Evolutionary conservation across 2,329 filamentous ascomycete species (phyloP).

Genomic region (Alternaria brassicae): DNA sequence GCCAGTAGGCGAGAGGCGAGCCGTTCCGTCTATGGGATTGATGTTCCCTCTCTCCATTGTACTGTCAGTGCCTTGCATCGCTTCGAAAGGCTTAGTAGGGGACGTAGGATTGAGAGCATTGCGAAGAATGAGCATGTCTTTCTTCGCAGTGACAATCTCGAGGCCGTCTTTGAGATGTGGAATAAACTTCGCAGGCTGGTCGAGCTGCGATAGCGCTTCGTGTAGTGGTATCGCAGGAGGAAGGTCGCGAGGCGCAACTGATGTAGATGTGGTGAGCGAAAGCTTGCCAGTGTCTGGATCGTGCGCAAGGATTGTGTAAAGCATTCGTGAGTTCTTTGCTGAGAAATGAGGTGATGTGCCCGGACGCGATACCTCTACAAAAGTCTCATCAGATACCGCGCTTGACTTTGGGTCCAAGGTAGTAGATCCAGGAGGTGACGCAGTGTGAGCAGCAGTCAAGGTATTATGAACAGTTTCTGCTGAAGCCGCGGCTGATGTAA

Average conservation of each 20-base stretch:
- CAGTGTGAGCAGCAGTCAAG: background rate
- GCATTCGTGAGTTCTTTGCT: conserved; percentile 8
- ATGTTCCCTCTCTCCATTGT: conserved; percentile 10
- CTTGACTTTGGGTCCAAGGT: background rate
- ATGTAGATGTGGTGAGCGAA: conserved; percentile 36
- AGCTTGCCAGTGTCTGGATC: conserved; percentile 35
- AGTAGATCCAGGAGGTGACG: background rate
- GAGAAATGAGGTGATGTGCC: background rate
- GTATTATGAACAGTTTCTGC: background rate
- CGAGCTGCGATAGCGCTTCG: conserved; percentile 37
- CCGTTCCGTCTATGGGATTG: conserved; percentile 49
- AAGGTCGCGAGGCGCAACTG: conserved; percentile 21
- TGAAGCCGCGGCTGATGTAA: background rate
- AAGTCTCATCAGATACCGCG: background rate
- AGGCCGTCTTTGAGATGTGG: conserved; percentile 36
- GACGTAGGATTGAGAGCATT: conserved; percentile 16
- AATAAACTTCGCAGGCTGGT: conserved; percentile 39
- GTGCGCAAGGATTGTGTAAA: conserved; percentile 39
- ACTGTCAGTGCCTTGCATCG: background rate
- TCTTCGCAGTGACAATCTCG: conserved; percentile 39
- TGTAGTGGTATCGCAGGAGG: conserved; percentile 34
- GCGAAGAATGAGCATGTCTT: conserved; percentile 43
- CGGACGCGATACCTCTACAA: background rate
- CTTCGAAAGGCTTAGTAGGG: conserved; percentile 15
- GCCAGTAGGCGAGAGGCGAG: conserved; percentile 43